phyloP scores from a whole-genome alignment of 495 filamentous ascomycete genomes.

The Ascodesmis nigricans region DNA sequence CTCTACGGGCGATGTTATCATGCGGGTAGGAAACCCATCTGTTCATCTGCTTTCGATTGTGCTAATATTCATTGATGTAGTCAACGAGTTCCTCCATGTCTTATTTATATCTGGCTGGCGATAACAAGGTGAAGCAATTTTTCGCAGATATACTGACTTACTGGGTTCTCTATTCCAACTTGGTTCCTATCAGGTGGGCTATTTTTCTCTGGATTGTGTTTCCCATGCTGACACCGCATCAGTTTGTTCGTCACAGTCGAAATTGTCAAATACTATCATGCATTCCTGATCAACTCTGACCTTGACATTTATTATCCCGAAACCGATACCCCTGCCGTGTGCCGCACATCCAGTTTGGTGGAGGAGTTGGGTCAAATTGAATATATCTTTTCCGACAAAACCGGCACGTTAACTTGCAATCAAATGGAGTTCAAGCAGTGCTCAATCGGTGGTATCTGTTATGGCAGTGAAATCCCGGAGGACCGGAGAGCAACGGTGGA shows the following conservation, averaged over 20 bases:
- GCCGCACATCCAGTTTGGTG: slow-evolving; percentile 84
- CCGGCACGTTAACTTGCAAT: slow-evolving; percentile 95
- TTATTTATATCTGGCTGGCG: slow-evolving; percentile 46
- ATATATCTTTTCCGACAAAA: slow-evolving; percentile 98
- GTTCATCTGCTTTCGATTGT: no score
- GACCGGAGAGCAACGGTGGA: slow-evolving; percentile 60
- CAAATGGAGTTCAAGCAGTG: slow-evolving; percentile 98
- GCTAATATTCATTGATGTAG: slow-evolving; percentile 5
- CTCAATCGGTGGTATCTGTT: slow-evolving; percentile 79
- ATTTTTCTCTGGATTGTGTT: background rate
- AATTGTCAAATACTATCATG: slow-evolving; percentile 92
- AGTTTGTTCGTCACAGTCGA: slow-evolving; percentile 88
- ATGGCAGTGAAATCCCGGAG: slow-evolving; percentile 80
- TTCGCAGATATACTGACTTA: slow-evolving; percentile 92
- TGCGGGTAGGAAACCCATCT: slow-evolving; percentile 12
- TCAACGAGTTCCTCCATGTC: slow-evolving; percentile 19
- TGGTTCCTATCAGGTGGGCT: slow-evolving; percentile 64
- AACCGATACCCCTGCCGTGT: slow-evolving; percentile 86
- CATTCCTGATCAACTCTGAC: slow-evolving; percentile 91
- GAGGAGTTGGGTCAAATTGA: slow-evolving; percentile 97
- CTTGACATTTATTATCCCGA: slow-evolving; percentile 95
- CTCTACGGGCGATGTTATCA: slow-evolving; percentile 74
- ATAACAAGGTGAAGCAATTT: slow-evolving; percentile 52
- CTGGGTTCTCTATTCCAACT: slow-evolving; percentile 94
- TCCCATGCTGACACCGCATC: slow-evolving; percentile 8